These are phyloP conservation scores for Beauveria bassiana DNA, from an alignment of 2,329 filamentous ascomycete genomes.

Conservation along the genomic window DNA sequence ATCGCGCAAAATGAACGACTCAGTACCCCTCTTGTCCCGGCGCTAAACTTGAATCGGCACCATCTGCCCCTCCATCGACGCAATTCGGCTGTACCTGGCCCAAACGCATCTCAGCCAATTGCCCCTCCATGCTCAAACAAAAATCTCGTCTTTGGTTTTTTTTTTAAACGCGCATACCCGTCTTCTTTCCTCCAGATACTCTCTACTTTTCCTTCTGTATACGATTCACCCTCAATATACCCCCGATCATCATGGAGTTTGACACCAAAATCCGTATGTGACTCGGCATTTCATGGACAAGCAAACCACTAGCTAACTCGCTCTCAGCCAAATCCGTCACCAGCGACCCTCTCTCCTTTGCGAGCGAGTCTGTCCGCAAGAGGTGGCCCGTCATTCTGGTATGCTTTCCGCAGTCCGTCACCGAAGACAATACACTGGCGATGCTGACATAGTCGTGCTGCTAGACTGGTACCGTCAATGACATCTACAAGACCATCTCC, in stretches of 20 bases:
- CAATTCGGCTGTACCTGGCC: not conserved
- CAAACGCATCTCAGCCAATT: constrained; percentile 9
- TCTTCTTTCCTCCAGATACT: not conserved
- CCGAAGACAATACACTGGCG: not conserved
- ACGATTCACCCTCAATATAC: not conserved
- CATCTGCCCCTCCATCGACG: constrained; percentile 7
- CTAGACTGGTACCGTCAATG: constrained; percentile 87
- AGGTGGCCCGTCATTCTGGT: constrained; percentile 94
- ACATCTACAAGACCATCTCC: constrained; percentile 71
- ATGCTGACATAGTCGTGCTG: not conserved
- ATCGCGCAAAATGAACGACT: not conserved
- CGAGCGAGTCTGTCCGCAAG: constrained; percentile 72
- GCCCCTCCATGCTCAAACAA: constrained; percentile 8
- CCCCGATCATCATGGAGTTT: constrained; percentile 51
- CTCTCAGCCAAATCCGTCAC: constrained; percentile 67
- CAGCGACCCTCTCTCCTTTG: constrained; percentile 78
- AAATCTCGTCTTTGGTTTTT: constrained; percentile 1
- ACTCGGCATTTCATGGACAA: not conserved
- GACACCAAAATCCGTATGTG: constrained; percentile 65
- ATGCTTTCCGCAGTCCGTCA: not conserved
- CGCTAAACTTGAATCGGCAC: not conserved
- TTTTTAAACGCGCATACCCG: constrained; percentile 7
- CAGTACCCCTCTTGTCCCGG: not conserved
- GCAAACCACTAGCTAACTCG: not conserved
- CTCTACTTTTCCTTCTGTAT: not conserved